Evolutionary conservation across 257 asterid species (phyloP).

Genomic region (Pogostemon cablin): DNA sequence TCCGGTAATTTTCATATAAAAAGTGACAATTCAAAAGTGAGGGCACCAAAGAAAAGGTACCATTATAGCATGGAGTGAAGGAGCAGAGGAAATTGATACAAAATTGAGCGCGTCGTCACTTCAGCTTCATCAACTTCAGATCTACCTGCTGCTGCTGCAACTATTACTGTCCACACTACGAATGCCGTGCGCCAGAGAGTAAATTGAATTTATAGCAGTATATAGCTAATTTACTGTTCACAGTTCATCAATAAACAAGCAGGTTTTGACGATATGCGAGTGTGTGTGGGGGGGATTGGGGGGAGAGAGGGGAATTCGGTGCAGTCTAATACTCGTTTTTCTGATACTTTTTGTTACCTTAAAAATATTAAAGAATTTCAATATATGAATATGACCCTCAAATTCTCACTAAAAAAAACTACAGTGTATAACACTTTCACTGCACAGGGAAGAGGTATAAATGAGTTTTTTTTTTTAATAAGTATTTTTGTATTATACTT

Average conservation of each 20-base stretch:
- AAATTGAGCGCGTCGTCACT: constrained; percentile 25
- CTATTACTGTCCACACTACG: constrained; percentile 27
- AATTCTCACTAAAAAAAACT: too few species aligned
- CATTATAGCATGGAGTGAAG: constrained; percentile 36
- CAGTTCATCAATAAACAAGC: constrained; percentile 18
- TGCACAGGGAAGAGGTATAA: too few species aligned
- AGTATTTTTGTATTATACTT: too few species aligned
- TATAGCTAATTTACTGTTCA: constrained; percentile 20
- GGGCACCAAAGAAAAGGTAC: constrained; percentile 22
- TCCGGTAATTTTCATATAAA: constrained; percentile 8
- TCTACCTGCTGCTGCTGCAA: constrained; percentile 39
- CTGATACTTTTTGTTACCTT: too few species aligned
- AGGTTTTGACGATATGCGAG: constrained; percentile 36
- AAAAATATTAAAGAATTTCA: too few species aligned
- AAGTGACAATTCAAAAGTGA: constrained; percentile 11
- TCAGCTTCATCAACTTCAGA: constrained; percentile 43
- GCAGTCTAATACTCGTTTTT: not conserved
- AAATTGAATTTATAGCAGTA: constrained; percentile 13
- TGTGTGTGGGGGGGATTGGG: constrained; percentile 4
- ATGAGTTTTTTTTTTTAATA: too few species aligned
- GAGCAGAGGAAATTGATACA: constrained; percentile 22
- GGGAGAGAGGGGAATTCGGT: not conserved
- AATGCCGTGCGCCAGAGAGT: constrained; percentile 22
- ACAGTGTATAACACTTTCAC: too few species aligned
- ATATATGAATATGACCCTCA: too few species aligned